Evolutionary conservation across 768 basidiomycete species (phyloP), one percentile per base, ranked within the genome.

Genomic region (Saitozyma podzolica): DNA sequence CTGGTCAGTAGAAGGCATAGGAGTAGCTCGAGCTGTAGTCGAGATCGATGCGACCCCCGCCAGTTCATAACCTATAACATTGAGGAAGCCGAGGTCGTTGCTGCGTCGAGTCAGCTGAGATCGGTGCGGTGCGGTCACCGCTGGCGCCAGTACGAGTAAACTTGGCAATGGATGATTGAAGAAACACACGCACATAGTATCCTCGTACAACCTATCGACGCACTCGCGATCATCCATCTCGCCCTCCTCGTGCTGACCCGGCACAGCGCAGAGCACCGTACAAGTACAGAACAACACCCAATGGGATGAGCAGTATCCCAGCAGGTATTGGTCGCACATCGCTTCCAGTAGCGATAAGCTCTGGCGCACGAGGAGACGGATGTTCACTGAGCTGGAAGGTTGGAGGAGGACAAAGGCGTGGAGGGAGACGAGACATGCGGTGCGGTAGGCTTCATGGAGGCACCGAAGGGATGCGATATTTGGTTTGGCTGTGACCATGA

Each of bases 361-460:
- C 53, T 72, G 69, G 20, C 70, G 52, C 11, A 76, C 67, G 17
- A 73, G 65, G 6, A 69, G 56, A 4, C 64, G 65, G 45, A 72
- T 64, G 14, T 56, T 63, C 8, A 76, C 58, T 5, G 66, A 59
- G 29, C 42, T 51, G n/a, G 74, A 66, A 16, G 72, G 63, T 45
- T 66, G 63, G 55, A 60, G 58, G 6, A 69, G 62, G 5, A 73
- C 72, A 41, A 65, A 65, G 8, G 53, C 56, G 16, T 58, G 63
- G 0, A 73, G 59, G 14, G 68, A 59, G 0, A 76, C 45, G 8
- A 73, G 58, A 39, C 66, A 69, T 41, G 72, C 59, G 14, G 67
- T 62, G 0, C 72, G 63, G 59, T 63, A 73, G 8, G 74, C 72
- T 42, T 76, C 72, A 61, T 74, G 74, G 7, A 74, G 59, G 47